phyloP scores from a whole-genome alignment of 1,284 basidiomycete genomes.

The Apiotrichum gracile region DNA sequence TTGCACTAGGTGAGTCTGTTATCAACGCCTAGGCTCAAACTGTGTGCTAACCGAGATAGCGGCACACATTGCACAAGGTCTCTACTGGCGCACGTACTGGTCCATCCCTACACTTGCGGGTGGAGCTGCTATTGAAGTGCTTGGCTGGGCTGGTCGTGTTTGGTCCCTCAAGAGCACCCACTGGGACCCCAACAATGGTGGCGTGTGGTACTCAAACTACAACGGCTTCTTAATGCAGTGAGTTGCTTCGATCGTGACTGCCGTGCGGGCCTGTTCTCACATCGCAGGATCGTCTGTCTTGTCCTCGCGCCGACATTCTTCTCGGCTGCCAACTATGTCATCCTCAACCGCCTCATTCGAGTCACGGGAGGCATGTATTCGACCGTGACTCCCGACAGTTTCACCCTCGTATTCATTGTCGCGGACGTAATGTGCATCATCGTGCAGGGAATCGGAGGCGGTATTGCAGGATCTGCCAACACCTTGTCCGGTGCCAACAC shows the following conservation, averaged over 20 bases:
- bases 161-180: slow-evolving; percentile 8
- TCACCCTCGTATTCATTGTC: slow-evolving; percentile 33
- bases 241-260: not conserved
- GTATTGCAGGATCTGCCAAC: slow-evolving; percentile 24
- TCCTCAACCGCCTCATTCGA: slow-evolving; percentile 28
- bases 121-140: slow-evolving; percentile 9
- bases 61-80: slow-evolving; percentile 24
- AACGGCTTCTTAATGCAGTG: slow-evolving; percentile 27
- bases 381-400: slow-evolving; percentile 24
- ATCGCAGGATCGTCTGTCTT: slow-evolving; percentile 21
- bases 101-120: slow-evolving; percentile 25
- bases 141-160: slow-evolving; percentile 19
- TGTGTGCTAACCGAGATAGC: slow-evolving; percentile 5
- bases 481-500: slow-evolving; percentile 17
- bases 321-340: slow-evolving; percentile 34
- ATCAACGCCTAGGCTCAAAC: not conserved
- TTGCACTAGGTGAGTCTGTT: not conserved
- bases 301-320: slow-evolving; percentile 36
- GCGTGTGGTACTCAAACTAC: slow-evolving; percentile 9
- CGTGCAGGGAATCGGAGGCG: slow-evolving; percentile 43
- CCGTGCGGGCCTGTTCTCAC: not conserved
- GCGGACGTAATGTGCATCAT: slow-evolving; percentile 39
- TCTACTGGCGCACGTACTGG: slow-evolving; percentile 29
- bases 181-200: slow-evolving; percentile 22
- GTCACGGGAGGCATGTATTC: slow-evolving; percentile 14